phyloP scores from a whole-genome alignment of 1,139 yeast species.

The Suhomyces atakaporum region DNA sequence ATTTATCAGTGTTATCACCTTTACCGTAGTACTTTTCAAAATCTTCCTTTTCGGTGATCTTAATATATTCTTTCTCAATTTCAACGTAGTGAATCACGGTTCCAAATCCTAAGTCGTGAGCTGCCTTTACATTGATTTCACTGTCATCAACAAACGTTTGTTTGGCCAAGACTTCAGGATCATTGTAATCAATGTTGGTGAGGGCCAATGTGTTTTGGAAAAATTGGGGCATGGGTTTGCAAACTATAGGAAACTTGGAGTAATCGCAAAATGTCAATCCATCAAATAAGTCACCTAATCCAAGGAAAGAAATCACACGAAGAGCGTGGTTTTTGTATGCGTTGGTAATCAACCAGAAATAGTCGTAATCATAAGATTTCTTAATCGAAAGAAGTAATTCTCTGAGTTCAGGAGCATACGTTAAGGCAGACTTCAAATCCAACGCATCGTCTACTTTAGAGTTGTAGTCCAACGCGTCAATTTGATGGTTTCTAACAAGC shows the following conservation, averaged over 20 bases:
- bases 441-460: conserved; percentile 86
- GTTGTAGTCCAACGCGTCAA: conserved; percentile 88
- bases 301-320: conserved; percentile 73
- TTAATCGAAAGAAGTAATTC: conserved; percentile 50
- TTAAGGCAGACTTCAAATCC: conserved; percentile 74
- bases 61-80: conserved; percentile 41
- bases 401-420: conserved; percentile 59
- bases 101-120: conserved; percentile 53
- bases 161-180: conserved; percentile 33
- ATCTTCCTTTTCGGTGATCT: conserved; percentile 30
- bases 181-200: conserved; percentile 58
- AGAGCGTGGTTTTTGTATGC: conserved; percentile 90
- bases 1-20: conserved; percentile 28
- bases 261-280: conserved; percentile 95
- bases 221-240: conserved; percentile 77
- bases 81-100: conserved; percentile 63
- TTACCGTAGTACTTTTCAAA: conserved; percentile 37
- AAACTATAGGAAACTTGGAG: conserved; percentile 60
- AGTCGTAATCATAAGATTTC: conserved; percentile 34
- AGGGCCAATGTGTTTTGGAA: conserved; percentile 57
- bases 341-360: conserved; percentile 85
- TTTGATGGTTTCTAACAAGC: conserved; percentile 74
- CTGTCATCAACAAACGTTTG: conserved; percentile 82
- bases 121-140: conserved; percentile 61
- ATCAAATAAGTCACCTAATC: conserved; percentile 87